A percentile compares a stretch with the other conserved stretches of the same genome.
Conservation (phyloP, 257 asterid species). For the Parsonsia alboflavescens region DNA sequence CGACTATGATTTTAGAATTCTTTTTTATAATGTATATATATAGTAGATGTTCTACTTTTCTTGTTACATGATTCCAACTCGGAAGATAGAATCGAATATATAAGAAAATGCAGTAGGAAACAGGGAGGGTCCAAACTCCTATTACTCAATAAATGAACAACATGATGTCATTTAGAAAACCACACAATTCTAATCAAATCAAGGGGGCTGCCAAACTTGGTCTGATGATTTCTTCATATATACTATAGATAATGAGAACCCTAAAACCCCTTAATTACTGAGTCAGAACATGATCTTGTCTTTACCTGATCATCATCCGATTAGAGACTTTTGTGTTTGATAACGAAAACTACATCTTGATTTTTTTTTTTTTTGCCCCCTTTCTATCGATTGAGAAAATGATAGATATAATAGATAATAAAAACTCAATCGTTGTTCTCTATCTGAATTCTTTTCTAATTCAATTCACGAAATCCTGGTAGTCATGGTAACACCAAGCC, state of each 20-base stretch:
- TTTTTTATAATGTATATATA: background rate
- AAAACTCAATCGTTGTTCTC: too few species aligned
- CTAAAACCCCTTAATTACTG: background rate
- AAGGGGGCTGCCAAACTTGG: background rate
- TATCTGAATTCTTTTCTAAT: too few species aligned
- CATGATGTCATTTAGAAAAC: slow-evolving; percentile 17
- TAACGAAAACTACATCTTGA: too few species aligned
- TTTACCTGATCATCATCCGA: background rate
- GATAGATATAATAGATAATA: too few species aligned
- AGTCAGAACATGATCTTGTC: background rate
- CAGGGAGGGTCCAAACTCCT: slow-evolving; percentile 13
- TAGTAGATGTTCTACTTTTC: slow-evolving; percentile 16
- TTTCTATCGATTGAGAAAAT: too few species aligned
- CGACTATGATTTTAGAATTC: slow-evolving; percentile 12
- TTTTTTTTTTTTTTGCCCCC: too few species aligned
- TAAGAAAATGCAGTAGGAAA: slow-evolving; percentile 7
- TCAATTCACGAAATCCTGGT: too few species aligned
- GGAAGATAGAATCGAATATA: slow-evolving; percentile 17
- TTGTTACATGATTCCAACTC: slow-evolving; percentile 3
- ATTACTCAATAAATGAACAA: slow-evolving; percentile 9
- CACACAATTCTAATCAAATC: background rate
- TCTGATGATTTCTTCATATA: background rate
- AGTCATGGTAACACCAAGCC: too few species aligned
- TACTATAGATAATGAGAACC: background rate
- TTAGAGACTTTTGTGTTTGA: background rate